Percentiles rank a stretch among this genome's conserved stretches.
phyloP scores from a whole-genome alignment of 2,329 filamentous ascomycete species.

The Colletotrichum destructivum region DNA sequence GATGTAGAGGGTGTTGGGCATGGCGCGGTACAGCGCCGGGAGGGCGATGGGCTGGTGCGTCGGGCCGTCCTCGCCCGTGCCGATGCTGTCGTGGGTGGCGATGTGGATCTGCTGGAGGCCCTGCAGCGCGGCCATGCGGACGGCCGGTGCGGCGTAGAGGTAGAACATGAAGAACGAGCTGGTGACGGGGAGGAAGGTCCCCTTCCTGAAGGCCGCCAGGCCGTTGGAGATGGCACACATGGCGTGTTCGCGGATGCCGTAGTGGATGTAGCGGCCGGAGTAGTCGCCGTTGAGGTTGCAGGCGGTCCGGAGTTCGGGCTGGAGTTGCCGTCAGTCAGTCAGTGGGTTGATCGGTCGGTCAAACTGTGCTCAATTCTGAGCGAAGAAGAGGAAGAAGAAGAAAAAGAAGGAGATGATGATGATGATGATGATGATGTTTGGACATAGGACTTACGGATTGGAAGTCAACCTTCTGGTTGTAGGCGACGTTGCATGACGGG shows the following conservation, averaged over 20 bases:
- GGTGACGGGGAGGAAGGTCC: conserved; percentile 70
- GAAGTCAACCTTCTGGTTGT: conserved; percentile 66
- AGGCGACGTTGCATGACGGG: conserved; percentile 69
- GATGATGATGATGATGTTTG: too few relatives aligned
- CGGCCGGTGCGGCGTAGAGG: conserved; percentile 51
- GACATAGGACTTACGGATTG: conserved; percentile 53
- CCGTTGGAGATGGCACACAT: conserved; percentile 73
- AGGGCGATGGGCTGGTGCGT: conserved; percentile 75
- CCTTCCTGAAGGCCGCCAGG: conserved; percentile 69
- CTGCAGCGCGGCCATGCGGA: conserved; percentile 60
- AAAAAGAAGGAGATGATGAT: too few relatives aligned
- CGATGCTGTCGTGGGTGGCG: conserved; percentile 74
- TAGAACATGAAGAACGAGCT: conserved; percentile 77
- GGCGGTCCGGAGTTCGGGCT: conserved; percentile 54
- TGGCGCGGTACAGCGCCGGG: conserved; percentile 70
- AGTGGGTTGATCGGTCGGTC: neutral
- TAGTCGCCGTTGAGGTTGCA: conserved; percentile 69
- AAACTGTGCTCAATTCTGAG: too few relatives aligned
- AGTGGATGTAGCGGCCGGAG: conserved; percentile 70
- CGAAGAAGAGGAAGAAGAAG: too few relatives aligned
- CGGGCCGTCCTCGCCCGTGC: conserved; percentile 72
- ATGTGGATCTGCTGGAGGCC: conserved; percentile 69
- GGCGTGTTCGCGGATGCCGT: conserved; percentile 73
- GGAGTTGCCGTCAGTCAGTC: conserved; percentile 1
- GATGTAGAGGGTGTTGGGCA: conserved; percentile 74